These are phyloP conservation scores for Dillenia turbinata DNA, from an alignment of 164 flowering plant genomes.

Conservation along the genomic window DNA sequence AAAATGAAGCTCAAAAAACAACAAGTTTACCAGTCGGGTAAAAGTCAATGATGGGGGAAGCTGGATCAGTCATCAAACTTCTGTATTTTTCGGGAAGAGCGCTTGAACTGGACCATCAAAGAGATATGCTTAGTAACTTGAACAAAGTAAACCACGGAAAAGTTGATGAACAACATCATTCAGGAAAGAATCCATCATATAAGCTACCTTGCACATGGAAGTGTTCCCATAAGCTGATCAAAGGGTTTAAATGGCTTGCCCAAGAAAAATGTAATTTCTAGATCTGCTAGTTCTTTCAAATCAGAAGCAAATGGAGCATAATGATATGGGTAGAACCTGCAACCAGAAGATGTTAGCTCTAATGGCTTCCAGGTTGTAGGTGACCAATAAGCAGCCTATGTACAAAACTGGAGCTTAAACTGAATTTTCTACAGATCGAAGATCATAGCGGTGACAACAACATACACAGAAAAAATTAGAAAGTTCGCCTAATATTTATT, in stretches of 20 bases:
- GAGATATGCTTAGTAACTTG: conserved; percentile 5
- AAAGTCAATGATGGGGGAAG: conserved; percentile 71
- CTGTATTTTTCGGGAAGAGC: conserved; percentile 82
- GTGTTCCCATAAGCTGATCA: conserved; percentile 96
- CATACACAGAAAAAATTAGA: background rate
- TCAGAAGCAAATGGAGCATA: conserved; percentile 99
- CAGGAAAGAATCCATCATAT: background rate
- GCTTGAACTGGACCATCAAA: conserved; percentile 50
- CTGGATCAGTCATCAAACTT: conserved; percentile 75
- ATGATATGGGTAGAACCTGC: conserved; percentile 96
- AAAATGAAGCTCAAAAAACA: conserved; percentile 11
- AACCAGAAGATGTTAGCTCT: conserved; percentile 8
- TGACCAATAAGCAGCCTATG: too few species aligned
- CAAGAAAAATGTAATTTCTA: conserved; percentile 85
- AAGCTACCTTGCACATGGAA: conserved; percentile 89
- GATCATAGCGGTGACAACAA: background rate
- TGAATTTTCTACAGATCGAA: too few species aligned
- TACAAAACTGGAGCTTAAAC: too few species aligned
- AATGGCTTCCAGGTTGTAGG: background rate
- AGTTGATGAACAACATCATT: background rate
- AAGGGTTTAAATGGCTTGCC: conserved; percentile 98
- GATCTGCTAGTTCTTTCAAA: conserved; percentile 70
- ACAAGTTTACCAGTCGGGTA: conserved; percentile 71
- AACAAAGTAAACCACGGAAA: background rate
- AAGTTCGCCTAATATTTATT: too few species aligned